Percentiles rank a stretch among this genome's conserved stretches.
Evolutionary conservation across 2,329 filamentous ascomycete species (phyloP).

Genomic region (Paraphaeosphaeria minitans): DNA sequence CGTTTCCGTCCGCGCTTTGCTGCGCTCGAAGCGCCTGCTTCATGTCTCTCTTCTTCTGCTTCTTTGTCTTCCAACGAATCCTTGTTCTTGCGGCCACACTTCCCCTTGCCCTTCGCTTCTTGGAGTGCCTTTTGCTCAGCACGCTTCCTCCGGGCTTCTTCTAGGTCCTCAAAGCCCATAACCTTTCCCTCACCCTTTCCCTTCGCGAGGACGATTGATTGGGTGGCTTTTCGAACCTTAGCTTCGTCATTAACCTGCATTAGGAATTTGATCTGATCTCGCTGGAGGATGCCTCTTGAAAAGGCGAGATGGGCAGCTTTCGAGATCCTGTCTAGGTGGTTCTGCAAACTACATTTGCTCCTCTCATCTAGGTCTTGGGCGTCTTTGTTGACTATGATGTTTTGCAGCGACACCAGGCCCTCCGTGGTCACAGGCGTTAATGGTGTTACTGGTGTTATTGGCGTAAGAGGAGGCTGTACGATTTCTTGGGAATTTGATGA

Average conservation of each 20-base stretch:
- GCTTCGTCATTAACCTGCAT: slow-evolving; percentile 30
- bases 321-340: slow-evolving; percentile 11
- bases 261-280: slow-evolving; percentile 32
- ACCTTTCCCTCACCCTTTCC: neutral
- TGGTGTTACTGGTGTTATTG: slow-evolving; percentile 13
- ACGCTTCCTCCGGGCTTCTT: neutral
- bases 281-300: slow-evolving; percentile 23
- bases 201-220: too few species aligned
- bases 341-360: slow-evolving; percentile 19
- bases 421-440: slow-evolving; percentile 1
- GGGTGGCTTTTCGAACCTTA: slow-evolving; percentile 17
- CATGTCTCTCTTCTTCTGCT: too few species aligned
- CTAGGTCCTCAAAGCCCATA: slow-evolving; percentile 2
- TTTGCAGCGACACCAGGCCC: slow-evolving; percentile 17
- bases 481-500: neutral
- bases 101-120: neutral
- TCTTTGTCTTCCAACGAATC: neutral
- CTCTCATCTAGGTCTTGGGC: slow-evolving; percentile 14
- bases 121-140: neutral
- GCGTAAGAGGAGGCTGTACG: slow-evolving; percentile 29
- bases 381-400: slow-evolving; percentile 15
- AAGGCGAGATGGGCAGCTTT: slow-evolving; percentile 29
- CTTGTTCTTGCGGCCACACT: too few species aligned
- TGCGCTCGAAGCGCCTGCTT: too few species aligned
- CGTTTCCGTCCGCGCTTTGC: too few species aligned